A percentile compares a stretch with the other conserved stretches of the same genome.
Conservation (phyloP, 495 filamentous ascomycete genomes). For the Neurospora sp. region DNA sequence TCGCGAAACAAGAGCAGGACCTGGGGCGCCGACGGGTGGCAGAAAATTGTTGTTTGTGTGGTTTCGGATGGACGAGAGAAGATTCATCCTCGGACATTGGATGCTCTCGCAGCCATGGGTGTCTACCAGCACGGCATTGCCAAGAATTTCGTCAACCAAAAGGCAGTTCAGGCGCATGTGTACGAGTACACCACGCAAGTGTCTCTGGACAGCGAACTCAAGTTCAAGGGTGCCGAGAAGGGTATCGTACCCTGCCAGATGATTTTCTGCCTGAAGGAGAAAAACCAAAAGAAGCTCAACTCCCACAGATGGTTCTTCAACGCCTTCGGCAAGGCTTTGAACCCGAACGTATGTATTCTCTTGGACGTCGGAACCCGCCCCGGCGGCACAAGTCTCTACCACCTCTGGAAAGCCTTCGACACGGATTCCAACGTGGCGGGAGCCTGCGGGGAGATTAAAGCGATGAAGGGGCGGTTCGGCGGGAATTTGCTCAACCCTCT, state of each 20-base stretch:
- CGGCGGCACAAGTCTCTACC: constrained; percentile 78
- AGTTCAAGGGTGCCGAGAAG: constrained; percentile 98
- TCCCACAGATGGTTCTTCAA: constrained; percentile 99
- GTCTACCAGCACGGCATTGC: constrained; percentile 99
- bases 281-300: constrained; percentile 96
- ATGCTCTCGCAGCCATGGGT: constrained; percentile 93
- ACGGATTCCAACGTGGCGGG: constrained; percentile 94
- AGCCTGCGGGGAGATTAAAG: constrained; percentile 94
- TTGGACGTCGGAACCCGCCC: constrained; percentile 94
- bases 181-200: constrained; percentile 99
- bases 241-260: constrained; percentile 98
- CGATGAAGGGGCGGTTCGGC: constrained; percentile 79
- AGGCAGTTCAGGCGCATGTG: constrained; percentile 76
- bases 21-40: constrained; percentile 96
- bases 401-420: constrained; percentile 98
- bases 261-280: constrained; percentile 97
- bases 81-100: constrained; percentile 85
- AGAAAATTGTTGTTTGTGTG: constrained; percentile 98
- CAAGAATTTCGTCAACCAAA: constrained; percentile 93
- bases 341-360: constrained; percentile 92
- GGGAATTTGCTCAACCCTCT: constrained; percentile 84
- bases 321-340: constrained; percentile 85
- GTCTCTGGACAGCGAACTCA: constrained; percentile 84
- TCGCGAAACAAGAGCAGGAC: constrained; percentile 83
- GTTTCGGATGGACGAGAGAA: constrained; percentile 90